Conservation (phyloP, 208 protist species). For the Pavlovales sp. region DNA sequence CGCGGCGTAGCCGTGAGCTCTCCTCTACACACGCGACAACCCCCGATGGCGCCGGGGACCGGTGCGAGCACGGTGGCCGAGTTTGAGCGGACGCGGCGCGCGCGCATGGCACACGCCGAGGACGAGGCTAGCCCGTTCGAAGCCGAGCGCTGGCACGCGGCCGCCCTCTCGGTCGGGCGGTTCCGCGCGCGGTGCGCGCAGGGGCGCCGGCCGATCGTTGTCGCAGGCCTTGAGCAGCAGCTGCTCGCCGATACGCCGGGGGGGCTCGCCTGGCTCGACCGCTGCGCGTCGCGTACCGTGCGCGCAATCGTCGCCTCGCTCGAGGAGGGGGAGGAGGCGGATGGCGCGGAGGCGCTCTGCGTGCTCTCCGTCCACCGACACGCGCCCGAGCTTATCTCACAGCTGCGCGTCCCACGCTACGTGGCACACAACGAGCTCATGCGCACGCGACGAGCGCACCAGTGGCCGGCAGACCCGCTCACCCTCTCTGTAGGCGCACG, state of each 20-base stretch:
- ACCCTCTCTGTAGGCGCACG: conserved; percentile 27
- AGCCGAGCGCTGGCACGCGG: no score
- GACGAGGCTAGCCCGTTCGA: no score
- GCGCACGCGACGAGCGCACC: neutral
- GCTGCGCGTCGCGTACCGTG: neutral
- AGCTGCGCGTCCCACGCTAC: neutral
- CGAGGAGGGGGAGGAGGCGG: no score
- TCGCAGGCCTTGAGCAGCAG: neutral
- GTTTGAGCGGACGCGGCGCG: no score
- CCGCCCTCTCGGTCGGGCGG: no score
- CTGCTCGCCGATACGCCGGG: neutral
- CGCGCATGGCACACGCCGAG: no score
- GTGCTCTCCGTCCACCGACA: neutral
- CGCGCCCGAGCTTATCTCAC: neutral
- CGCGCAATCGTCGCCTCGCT: neutral
- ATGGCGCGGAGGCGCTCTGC: neutral
- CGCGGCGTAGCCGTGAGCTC: no score
- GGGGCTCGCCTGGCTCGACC: neutral
- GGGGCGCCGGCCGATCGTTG: neutral
- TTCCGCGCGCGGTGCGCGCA: no score
- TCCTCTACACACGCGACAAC: no score
- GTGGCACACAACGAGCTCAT: conserved; percentile 7
- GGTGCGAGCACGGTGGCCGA: no score
- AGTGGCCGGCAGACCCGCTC: neutral
- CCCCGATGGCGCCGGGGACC: no score